Base-by-base conservation (phyloP, 257 asterid genomes). In the Solanum infundibuliforme region DNA sequence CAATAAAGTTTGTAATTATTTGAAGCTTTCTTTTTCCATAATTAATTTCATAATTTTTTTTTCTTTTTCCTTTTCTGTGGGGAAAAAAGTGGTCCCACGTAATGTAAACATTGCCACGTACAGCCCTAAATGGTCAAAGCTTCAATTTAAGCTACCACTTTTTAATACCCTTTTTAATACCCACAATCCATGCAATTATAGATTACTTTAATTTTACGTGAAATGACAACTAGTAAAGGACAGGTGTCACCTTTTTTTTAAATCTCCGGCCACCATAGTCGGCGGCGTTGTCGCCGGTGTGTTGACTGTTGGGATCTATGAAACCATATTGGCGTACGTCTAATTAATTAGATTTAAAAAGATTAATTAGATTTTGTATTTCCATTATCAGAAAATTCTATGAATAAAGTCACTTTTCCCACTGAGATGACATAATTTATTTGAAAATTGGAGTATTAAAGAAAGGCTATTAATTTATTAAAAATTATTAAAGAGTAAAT, bases 261-360 rank as follows among this genome's bases (percentile, higher is more conserved):
- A 87, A 36, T 76, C 90, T 88, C 93, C 91, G 91, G 90, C 93
- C 93, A 89, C 93, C 84, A 88, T 84, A 87, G 72, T 90, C 90
- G 89, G 87, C 92, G 89, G 87, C 87, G 89, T 87, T 81, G 89
- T 83, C 91, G 91, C 93, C 93, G 93, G 93, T 48, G 84, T 77
- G 76, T 86, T 18, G 88, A 81, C 90, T 88, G 95, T 89, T 92
- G 95, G 96, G 92, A 89, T 90, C 87, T 83, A 87, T 46, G 94
- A 89, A 92, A 90, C 95, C 88, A 7, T 69, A 85, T 31, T 81
- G 18, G 52, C 62, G 52, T 82, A 58, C 68, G 27, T 58, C 27
- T n/a, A 11, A 35, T 55, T 55, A 18, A 18, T 52, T 52, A 52
- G 60, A 16, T 52, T 52, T 5, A 48, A 48, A 48, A 48, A 48